Base-by-base conservation (phyloP, 768 basidiomycete genomes). In the Naganishia onofrii region DNA sequence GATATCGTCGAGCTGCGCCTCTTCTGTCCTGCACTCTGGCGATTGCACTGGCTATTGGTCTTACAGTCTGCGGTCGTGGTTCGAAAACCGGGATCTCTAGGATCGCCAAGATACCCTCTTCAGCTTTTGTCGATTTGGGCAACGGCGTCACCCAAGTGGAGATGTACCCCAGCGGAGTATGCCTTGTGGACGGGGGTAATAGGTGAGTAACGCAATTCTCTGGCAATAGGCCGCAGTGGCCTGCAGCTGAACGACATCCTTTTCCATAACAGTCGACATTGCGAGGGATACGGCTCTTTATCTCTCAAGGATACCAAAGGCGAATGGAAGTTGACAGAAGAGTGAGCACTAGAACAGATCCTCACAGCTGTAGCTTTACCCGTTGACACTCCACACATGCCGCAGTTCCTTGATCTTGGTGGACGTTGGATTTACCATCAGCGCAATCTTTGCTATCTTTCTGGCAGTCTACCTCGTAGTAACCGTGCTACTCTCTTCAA, bases 391-490 rank as follows among this genome's bases (percentile, higher is more conserved):
- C 2, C 8, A 6, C 23, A 32, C 55, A 21, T 17, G 28, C 29
- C 10, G 31, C 60, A 63, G 60, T 10, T 63, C 60, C 10, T 26
- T 63, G n/a, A 8, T 34, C 38, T 34, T 44, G 21, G 28, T 63
- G 12, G 60, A 63, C 8, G 38, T 63, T 6, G 60, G 60, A 17
- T 63, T 63, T 12, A 63, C 32, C 9, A 63, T 63, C 23, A 42
- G 38, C 23, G 36, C 10, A 21, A 63, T 63, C 6, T 63, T 63
- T 42, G 4, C 60, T 12, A 29, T 63, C 15, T 63, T 63, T 13
- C 38, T 63, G 3, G 60, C 60, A 7, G 6, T 17, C 5, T 63
- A 63, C 21, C 60, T 44, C 3, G 36, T 36, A 1, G 21, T 29
- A 17, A 63, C 36, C 3, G 23, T 46, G 60, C 42, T 63, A 7